phyloP scores from a whole-genome alignment of 176 grass and related monocot species.

The maize (Zea mays) region DNA sequence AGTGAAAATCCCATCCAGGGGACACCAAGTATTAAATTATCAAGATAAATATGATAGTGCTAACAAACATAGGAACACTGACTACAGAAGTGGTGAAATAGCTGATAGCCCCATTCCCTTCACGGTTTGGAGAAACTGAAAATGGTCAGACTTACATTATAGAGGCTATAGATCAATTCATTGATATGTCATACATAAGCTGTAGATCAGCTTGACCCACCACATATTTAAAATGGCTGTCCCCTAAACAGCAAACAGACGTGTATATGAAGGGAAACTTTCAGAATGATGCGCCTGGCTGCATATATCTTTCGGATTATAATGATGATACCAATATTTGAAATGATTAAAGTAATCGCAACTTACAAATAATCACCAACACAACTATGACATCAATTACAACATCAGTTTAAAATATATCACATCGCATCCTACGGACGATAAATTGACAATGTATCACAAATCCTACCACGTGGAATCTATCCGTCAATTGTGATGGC shows the following conservation, averaged over 20 bases:
- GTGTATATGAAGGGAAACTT: slow-evolving; percentile 8
- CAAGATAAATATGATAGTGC: neutral
- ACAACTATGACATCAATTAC: slow-evolving; percentile 8
- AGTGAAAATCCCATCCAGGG: neutral
- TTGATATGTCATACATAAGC: neutral
- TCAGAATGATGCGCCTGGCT: neutral
- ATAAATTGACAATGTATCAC: neutral
- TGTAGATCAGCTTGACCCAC: neutral
- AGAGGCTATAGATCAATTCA: neutral
- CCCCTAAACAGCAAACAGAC: neutral
- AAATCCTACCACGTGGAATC: neutral
- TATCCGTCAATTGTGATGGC: neutral
- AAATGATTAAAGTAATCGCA: neutral
- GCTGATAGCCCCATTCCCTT: neutral
- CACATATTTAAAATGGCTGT: neutral
- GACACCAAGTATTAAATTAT: neutral
- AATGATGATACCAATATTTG: neutral
- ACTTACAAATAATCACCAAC: neutral
- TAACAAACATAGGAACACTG: neutral
- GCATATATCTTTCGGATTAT: neutral
- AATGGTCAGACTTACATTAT: neutral
- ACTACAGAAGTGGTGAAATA: neutral
- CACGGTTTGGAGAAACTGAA: neutral
- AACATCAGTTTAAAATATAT: neutral
- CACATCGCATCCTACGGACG: neutral